These are phyloP conservation scores for Eucalyptus sp. DNA, from an alignment of 345 rosid genomes.

Conservation along the genomic window DNA sequence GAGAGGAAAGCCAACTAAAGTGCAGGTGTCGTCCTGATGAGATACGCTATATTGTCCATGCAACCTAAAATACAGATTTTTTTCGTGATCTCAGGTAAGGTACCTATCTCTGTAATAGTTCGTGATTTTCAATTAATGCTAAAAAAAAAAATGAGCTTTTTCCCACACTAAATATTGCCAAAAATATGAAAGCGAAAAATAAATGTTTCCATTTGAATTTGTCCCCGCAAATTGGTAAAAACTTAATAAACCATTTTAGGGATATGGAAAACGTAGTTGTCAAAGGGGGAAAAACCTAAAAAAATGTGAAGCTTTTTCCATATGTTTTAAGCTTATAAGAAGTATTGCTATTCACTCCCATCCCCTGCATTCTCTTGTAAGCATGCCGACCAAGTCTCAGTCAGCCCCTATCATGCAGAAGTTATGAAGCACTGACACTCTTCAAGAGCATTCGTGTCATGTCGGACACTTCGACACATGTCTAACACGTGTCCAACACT, in stretches of 20 bases:
- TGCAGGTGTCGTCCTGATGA: not conserved
- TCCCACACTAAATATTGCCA: not conserved
- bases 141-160: not conserved
- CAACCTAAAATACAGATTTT: not conserved
- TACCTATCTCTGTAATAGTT: not conserved
- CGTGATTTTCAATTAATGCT: not conserved
- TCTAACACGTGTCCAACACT: too few species aligned
- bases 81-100: not conserved
- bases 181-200: not conserved
- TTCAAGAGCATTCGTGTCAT: too few species aligned
- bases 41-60: not conserved
- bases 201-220: not conserved
- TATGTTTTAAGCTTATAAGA: not conserved
- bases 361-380: not conserved
- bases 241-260: not conserved
- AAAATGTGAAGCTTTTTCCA: not conserved
- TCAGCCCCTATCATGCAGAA: not conserved
- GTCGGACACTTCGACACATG: too few species aligned
- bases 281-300: not conserved
- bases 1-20: not conserved
- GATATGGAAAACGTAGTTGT: not conserved
- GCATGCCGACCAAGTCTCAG: not conserved
- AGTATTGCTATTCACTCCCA: not conserved
- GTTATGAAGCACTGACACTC: too few species aligned
- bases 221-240: not conserved